Base-by-base conservation (phyloP, 1,284 basidiomycete genomes). In the Naganishia sp. region DNA sequence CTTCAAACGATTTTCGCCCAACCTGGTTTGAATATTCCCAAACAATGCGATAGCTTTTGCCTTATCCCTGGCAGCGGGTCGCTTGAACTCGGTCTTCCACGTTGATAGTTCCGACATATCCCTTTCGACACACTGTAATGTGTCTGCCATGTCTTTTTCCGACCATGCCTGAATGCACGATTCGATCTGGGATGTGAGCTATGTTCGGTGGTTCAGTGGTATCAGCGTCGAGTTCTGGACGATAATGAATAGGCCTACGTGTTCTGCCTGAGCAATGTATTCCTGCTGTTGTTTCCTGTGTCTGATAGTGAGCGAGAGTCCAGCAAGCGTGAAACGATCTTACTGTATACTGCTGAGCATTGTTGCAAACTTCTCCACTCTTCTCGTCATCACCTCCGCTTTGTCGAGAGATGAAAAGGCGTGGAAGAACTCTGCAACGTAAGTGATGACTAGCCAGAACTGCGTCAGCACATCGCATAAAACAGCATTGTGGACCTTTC, bases 331-430 rank as follows among this genome's bases (percentile, higher is more conserved):
- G 1, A 15, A 36, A 18, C 36, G 16, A 18, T 55, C 76, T 67
- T 53, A 76, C 81, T 79, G 81, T 25, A 82, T 75, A 48, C 79
- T 76, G 63, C 91, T 90, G 89, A 97, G 93, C 68, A 96, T 86
- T 71, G 97, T 92, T 1, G 92, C 93, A 74, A 98, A 98, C 75
- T 95, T 95, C 75, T 94, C 92, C 0, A 99, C 90, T 16, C 95
- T 86, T 54, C 94, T 86, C 2, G 92, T 91, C 21, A 94, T 93
- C 0, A 92, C 96, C 76, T 97, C 93, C 6, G 91, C 90, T 79
- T 97, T 94, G 74, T 98, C 94, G 88, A 96, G 94, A 1, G 91
- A 89, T 0, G 93, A 95, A 78, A 99, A 99, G 0, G 95, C 95
- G 77, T 99, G 95, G 83, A 99, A 99, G 80, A 86, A 98, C 74